Evolutionary conservation across 2,329 filamentous ascomycete genomes (phyloP).

Genomic region (Stagonosporopsis rhizophila): DNA sequence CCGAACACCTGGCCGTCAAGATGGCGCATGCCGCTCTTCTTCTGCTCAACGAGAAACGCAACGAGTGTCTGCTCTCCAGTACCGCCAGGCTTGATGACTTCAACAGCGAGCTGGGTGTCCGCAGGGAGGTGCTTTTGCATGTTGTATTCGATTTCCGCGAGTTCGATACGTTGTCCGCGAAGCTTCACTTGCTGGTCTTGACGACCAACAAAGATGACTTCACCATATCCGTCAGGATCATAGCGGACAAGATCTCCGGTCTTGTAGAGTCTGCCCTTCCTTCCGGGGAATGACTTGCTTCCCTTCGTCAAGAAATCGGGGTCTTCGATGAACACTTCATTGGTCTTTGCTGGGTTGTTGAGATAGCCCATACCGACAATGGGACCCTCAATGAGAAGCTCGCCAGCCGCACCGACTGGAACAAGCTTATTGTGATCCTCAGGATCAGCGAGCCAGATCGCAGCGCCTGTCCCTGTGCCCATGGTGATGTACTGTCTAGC

Average conservation of each 20-base stretch:
- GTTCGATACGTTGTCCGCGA: constrained; percentile 50
- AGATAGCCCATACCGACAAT: constrained; percentile 52
- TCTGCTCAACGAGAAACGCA: constrained; percentile 45
- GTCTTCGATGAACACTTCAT: constrained; percentile 57
- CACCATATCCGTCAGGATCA: constrained; percentile 52
- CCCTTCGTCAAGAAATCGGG: constrained; percentile 66
- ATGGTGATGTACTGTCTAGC: constrained; percentile 46
- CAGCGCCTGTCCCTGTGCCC: constrained; percentile 45
- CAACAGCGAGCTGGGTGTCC: constrained; percentile 54
- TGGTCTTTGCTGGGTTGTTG: constrained; percentile 46
- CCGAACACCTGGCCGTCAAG: constrained; percentile 43
- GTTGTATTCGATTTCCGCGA: constrained; percentile 50
- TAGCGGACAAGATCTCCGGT: constrained; percentile 56
- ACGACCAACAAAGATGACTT: constrained; percentile 47
- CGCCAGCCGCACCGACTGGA: constrained; percentile 52
- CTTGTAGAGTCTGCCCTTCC: constrained; percentile 55
- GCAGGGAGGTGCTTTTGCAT: constrained; percentile 50
- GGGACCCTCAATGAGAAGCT: constrained; percentile 67
- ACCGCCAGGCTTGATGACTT: constrained; percentile 55
- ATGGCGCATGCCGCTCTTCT: constrained; percentile 36
- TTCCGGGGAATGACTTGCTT: constrained; percentile 61
- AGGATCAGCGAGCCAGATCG: constrained; percentile 53
- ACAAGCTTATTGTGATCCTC: constrained; percentile 47
- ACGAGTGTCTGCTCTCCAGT: constrained; percentile 43
- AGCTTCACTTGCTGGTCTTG: constrained; percentile 52